Percentiles rank a stretch among this genome's conserved stretches.
These are phyloP conservation scores for Penicillium brevicompactum DNA, from an alignment of 2,329 filamentous ascomycete genomes.

Conservation along the genomic window DNA sequence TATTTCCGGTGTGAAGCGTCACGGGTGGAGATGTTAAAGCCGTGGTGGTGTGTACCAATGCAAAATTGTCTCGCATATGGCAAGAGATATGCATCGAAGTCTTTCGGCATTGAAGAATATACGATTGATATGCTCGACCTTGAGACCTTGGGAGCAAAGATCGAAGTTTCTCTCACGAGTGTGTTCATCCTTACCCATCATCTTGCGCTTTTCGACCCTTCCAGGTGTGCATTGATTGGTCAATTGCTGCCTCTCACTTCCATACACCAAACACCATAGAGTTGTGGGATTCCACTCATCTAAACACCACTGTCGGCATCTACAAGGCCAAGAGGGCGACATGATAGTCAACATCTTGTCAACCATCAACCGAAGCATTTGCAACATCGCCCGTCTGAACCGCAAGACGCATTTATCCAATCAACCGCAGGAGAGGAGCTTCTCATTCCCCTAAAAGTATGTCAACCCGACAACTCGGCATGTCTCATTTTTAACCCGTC, in stretches of 20 bases:
- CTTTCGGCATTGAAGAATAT: not conserved
- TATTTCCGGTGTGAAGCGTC: not conserved
- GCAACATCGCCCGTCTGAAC: not conserved
- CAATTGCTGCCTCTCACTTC: not conserved
- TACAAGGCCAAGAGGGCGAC: not conserved
- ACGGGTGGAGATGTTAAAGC: not conserved
- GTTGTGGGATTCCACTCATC: not conserved
- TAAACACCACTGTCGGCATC: not conserved
- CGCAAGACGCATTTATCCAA: not conserved
- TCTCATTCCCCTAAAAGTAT: not conserved
- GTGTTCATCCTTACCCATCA: not conserved
- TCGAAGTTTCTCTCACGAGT: not conserved
- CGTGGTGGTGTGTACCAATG: not conserved
- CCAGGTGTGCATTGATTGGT: not conserved
- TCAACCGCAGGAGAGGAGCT: not conserved
- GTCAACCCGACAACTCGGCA: not conserved
- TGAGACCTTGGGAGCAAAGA: not conserved
- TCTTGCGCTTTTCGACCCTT: not conserved
- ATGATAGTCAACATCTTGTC: not conserved
- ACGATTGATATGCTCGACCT: not conserved
- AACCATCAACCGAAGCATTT: not conserved
- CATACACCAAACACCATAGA: not conserved
- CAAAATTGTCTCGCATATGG: not conserved
- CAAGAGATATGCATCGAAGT: not conserved
- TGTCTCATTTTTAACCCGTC: not conserved